Base-by-base conservation (phyloP, 148 eudicot species). In the Drosera capensis region DNA sequence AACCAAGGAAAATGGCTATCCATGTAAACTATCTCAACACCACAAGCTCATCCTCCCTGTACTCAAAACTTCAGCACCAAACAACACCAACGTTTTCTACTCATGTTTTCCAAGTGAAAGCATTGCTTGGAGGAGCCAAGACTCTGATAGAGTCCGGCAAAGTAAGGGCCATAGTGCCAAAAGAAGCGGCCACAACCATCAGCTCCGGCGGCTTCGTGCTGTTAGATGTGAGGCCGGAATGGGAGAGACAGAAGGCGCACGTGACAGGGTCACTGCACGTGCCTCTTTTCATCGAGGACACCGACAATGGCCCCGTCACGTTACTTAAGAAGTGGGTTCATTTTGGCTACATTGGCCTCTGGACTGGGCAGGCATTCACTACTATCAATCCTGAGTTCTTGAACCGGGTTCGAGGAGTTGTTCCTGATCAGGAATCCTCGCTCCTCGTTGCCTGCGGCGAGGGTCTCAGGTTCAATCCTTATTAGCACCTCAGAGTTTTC, bases 271-370 rank as follows among this genome's bases (percentile, higher is more conserved):
- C 93, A 8, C 9, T 84, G 49, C 85, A 90, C 58, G 85, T 81
- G 46, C 99, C 99, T 1, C 69, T 90, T 30, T 85, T 80, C 45
- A 49, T 84, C 20, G 16, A 71, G 55, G 99, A 90, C 52, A 43
- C 25, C 30, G 99, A 90, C 24, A 64, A 47, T 16, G 54, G 95
- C 31, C 73, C 64, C 11, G 5, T 90, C 14, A 84, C 95, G 0
- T 60, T 90, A 7, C 46, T 85, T 41, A 90, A 84, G 75, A 90
- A 81, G 49, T 85, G 93, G 99, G 94, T 90, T 20, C 99, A 90
- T 48, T 70, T 90, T 23, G 99, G 99, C 34, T 90, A 90, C 68
- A 85, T 90, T 71, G 99, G 99, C 12, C 23, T 64, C 5, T 90
- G 99, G 95, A 90, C 99, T 7, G 95, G 99, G 21, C 95, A 90